phyloP scores from a whole-genome alignment of 202 grass and related monocot species.

The Dendrocalamus latiflorus region DNA sequence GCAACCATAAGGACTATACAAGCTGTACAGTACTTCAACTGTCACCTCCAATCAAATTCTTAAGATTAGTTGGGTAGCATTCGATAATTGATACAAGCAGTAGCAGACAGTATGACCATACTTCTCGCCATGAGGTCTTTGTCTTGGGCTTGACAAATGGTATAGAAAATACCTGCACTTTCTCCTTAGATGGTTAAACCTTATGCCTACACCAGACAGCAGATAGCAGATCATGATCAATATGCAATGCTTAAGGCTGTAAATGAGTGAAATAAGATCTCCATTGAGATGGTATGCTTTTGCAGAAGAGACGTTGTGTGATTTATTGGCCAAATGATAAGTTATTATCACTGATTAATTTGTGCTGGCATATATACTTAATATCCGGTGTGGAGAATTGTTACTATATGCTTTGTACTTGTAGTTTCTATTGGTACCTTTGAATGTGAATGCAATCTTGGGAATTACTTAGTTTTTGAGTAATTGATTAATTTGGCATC shows the following conservation, averaged over 20 bases:
- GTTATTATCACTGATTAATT: background rate
- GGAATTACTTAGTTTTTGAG: background rate
- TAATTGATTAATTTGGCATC: background rate
- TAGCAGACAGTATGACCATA: background rate
- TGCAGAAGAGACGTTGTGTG: background rate
- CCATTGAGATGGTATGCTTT: background rate
- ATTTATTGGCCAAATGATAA: background rate
- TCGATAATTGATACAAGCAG: background rate
- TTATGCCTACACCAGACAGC: background rate
- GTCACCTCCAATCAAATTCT: background rate
- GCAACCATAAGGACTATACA: background rate
- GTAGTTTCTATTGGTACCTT: background rate
- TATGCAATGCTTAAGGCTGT: background rate
- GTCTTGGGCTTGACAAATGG: background rate
- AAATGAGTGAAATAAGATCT: background rate
- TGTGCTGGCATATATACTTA: background rate
- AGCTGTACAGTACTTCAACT: background rate
- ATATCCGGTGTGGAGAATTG: background rate
- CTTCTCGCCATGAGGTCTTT: background rate
- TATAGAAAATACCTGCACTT: background rate
- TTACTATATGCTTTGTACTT: background rate
- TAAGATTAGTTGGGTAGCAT: background rate
- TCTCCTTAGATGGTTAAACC: background rate
- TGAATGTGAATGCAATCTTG: background rate
- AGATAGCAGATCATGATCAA: background rate